Conservation (phyloP, 352 stramenopile genomes). For the Phytophthora ohioensis region DNA sequence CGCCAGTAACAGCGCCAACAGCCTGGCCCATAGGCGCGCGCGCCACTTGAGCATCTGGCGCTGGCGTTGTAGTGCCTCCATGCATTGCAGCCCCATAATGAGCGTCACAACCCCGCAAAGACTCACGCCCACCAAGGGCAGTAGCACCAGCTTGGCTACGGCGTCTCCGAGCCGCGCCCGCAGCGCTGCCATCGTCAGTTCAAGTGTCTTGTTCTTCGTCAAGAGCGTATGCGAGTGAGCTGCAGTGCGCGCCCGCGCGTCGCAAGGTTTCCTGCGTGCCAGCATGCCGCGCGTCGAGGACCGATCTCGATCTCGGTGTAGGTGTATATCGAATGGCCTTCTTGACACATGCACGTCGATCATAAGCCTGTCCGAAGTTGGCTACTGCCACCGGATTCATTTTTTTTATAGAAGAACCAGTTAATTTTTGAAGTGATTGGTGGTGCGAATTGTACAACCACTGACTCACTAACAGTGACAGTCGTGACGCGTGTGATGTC, state of each 20-base stretch:
- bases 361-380: neutral
- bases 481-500: slow-evolving; percentile 10
- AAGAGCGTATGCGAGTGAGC: slow-evolving; percentile 29
- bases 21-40: slow-evolving; percentile 19
- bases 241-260: neutral
- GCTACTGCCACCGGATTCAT: slow-evolving; percentile 6
- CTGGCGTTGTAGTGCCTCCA: slow-evolving; percentile 57
- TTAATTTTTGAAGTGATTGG: slow-evolving; percentile 1
- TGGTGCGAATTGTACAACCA: neutral
- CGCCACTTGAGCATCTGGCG: slow-evolving; percentile 29
- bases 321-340: slow-evolving; percentile 16
- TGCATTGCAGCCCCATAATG: slow-evolving; percentile 62
- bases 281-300: slow-evolving; percentile 12
- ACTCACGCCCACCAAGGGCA: slow-evolving; percentile 71
- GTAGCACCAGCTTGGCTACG: slow-evolving; percentile 61
- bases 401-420: slow-evolving; percentile 5
- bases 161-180: slow-evolving; percentile 40
- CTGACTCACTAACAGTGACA: too few species aligned
- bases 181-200: slow-evolving; percentile 14
- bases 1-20: slow-evolving; percentile 27
- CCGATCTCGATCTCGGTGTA: slow-evolving; percentile 2
- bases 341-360: slow-evolving; percentile 27
- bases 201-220: slow-evolving; percentile 19
- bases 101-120: slow-evolving; percentile 66
- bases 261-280: slow-evolving; percentile 7